Evolutionary conservation across 257 asterid species (phyloP).

Genomic region (Nicotiana sylvestris): DNA sequence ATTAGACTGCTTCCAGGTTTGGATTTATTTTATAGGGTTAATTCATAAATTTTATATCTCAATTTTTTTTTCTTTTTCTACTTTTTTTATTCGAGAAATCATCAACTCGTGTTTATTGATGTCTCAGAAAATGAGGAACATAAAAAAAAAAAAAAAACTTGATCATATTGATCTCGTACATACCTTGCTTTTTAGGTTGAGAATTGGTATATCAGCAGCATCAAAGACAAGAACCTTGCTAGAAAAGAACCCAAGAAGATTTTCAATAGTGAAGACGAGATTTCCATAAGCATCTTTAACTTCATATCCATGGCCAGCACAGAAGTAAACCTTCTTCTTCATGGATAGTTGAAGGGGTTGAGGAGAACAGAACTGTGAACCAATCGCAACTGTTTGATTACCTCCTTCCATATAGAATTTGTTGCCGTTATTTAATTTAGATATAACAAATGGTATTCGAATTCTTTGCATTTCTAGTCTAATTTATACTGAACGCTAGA

Average conservation of each 20-base stretch:
- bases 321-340: background rate
- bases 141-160: no score
- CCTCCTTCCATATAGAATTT: background rate
- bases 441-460: background rate
- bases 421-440: background rate
- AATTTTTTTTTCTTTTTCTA: no score
- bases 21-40: no score
- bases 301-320: background rate
- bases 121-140: no score
- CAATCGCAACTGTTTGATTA: background rate
- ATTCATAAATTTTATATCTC: no score
- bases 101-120: no score
- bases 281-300: constrained; percentile 3
- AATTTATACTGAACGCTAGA: background rate
- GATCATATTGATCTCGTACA: background rate
- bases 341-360: constrained; percentile 6
- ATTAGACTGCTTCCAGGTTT: no score
- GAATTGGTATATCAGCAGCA: constrained; percentile 8
- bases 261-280: constrained; percentile 3
- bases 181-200: constrained; percentile 7
- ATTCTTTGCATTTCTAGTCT: background rate
- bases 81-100: no score
- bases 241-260: background rate
- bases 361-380: constrained; percentile 5
- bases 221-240: background rate